A percentile compares a stretch with the other conserved stretches of the same genome.
phyloP scores from a whole-genome alignment of 2,329 filamentous ascomycete genomes.

The Emydomyces testavorans region DNA sequence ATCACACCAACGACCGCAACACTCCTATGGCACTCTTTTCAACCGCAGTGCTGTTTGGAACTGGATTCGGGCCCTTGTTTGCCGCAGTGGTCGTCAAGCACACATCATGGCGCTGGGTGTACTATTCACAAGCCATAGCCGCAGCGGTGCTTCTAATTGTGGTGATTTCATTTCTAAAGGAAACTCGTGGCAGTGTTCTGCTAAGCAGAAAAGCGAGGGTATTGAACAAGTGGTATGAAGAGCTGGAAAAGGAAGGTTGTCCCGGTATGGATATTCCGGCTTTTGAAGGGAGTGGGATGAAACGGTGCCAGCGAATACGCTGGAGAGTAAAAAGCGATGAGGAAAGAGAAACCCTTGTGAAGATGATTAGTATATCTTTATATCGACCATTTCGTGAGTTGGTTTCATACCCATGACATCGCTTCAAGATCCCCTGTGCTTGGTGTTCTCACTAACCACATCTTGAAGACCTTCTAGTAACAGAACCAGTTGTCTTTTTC shows the following conservation, averaged over 20 bases:
- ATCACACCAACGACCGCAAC: slow-evolving; percentile 65
- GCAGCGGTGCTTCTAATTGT: slow-evolving; percentile 52
- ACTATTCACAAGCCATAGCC: slow-evolving; percentile 70
- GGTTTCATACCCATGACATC: not conserved
- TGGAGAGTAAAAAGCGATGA: slow-evolving; percentile 75
- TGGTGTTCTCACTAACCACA: not conserved
- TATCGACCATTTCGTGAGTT: slow-evolving; percentile 59
- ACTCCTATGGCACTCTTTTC: slow-evolving; percentile 84
- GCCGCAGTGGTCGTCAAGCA: slow-evolving; percentile 57
- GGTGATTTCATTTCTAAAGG: slow-evolving; percentile 60
- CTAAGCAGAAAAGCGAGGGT: slow-evolving; percentile 60
- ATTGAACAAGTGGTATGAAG: slow-evolving; percentile 69
- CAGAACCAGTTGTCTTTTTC: slow-evolving; percentile 53
- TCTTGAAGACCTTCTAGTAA: slow-evolving; percentile 42
- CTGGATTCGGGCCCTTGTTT: slow-evolving; percentile 64
- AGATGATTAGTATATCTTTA: slow-evolving; percentile 63
- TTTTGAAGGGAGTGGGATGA: slow-evolving; percentile 22
- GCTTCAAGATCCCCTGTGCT: not conserved
- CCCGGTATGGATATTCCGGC: slow-evolving; percentile 42
- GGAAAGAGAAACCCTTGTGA: slow-evolving; percentile 53
- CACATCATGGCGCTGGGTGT: slow-evolving; percentile 71
- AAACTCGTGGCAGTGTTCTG: slow-evolving; percentile 71
- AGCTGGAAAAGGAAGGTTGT: slow-evolving; percentile 55
- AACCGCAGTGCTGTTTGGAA: slow-evolving; percentile 65
- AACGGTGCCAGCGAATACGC: slow-evolving; percentile 47